A percentile compares a stretch with the other conserved stretches of the same genome.
These are phyloP conservation scores for Botryotinia convoluta DNA, from an alignment of 2,329 filamentous ascomycete species.

Conservation along the genomic window DNA sequence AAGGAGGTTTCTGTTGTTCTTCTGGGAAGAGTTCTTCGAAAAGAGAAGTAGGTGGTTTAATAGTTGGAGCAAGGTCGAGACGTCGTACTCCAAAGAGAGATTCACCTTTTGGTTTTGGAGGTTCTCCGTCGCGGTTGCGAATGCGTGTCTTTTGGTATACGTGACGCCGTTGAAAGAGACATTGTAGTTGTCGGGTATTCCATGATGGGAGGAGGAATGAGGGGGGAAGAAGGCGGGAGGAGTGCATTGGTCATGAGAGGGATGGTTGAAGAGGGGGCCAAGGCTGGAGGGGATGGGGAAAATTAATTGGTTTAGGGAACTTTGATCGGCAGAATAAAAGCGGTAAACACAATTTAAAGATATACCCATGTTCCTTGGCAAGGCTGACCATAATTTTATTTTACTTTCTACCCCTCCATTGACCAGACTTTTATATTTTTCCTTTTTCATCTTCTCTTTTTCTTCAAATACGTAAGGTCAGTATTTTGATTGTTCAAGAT, in stretches of 20 bases:
- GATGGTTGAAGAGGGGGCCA: constrained; percentile 4
- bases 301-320: constrained; percentile 14
- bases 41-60: constrained; percentile 34
- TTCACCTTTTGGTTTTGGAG: constrained; percentile 5
- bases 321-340: constrained; percentile 5
- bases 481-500: background rate
- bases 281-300: constrained; percentile 17
- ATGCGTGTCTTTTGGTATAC: constrained; percentile 25
- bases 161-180: constrained; percentile 17
- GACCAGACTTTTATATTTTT: background rate
- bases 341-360: background rate
- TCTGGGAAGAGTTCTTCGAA: constrained; percentile 56
- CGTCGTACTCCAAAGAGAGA: constrained; percentile 11
- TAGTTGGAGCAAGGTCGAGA: background rate
- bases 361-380: constrained; percentile 8
- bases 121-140: constrained; percentile 15
- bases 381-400: constrained; percentile 6
- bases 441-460: background rate
- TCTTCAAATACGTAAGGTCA: background rate
- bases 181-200: constrained; percentile 39
- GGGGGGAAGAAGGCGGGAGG: constrained; percentile 43
- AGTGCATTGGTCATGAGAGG: constrained; percentile 42
- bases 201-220: constrained; percentile 45
- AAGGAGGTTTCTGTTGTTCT: constrained; percentile 32
- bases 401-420: background rate